A percentile compares a stretch with the other conserved stretches of the same genome.
phyloP scores from a whole-genome alignment of 495 filamentous ascomycete genomes.

The Evernia prunastri region DNA sequence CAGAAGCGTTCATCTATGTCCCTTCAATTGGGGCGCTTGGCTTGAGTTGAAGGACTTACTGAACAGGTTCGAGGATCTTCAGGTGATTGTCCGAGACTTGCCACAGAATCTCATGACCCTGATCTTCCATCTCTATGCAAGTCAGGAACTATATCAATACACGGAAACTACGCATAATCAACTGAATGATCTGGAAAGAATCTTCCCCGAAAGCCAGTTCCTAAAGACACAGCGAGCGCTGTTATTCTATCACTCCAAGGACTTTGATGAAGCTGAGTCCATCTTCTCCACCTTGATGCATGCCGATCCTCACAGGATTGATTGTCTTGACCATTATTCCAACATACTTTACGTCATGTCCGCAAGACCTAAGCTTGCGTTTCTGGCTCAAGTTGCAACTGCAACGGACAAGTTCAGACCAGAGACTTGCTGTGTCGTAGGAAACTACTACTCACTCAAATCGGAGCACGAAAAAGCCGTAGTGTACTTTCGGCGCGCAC shows the following conservation, averaged over 20 bases:
- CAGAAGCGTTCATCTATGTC: conserved; percentile 73
- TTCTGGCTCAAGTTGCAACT: conserved; percentile 82
- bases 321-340: conserved; percentile 88
- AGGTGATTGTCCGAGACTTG: conserved; percentile 52
- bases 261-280: conserved; percentile 76
- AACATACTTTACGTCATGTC: conserved; percentile 95
- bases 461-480: conserved; percentile 97
- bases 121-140: conserved; percentile 86
- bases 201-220: conserved; percentile 83
- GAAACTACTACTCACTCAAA: conserved; percentile 92
- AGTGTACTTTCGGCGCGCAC: conserved; percentile 90
- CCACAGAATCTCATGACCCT: conserved; percentile 88
- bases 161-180: conserved; percentile 59
- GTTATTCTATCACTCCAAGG: conserved; percentile 89
- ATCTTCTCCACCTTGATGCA: conserved; percentile 78
- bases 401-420: conserved; percentile 92
- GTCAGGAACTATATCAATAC: conserved; percentile 84
- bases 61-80: conserved; percentile 70
- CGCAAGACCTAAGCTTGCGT: conserved; percentile 78
- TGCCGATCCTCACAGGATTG: conserved; percentile 78
- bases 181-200: conserved; percentile 65
- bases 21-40: conserved; percentile 97
- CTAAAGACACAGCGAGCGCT: conserved; percentile 84
- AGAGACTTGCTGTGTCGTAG: conserved; percentile 93
- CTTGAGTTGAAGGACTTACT: conserved; percentile 74